These are phyloP conservation scores for Globisporangium parvum DNA, from an alignment of 352 stramenopile species.

Conservation along the genomic window DNA sequence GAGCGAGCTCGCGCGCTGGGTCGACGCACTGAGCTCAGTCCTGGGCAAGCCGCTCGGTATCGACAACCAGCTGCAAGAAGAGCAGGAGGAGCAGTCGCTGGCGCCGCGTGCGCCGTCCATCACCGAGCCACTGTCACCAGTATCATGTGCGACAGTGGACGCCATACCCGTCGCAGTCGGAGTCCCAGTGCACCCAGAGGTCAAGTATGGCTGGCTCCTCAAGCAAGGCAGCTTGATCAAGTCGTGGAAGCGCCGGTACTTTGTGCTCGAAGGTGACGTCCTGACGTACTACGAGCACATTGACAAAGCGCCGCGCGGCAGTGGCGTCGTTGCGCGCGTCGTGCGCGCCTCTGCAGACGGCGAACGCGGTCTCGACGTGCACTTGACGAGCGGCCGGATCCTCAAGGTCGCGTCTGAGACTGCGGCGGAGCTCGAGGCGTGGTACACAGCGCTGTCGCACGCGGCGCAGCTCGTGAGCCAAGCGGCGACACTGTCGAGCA, in stretches of 20 bases:
- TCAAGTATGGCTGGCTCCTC: slow-evolving; percentile 59
- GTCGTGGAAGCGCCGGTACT: slow-evolving; percentile 68
- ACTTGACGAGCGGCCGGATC: slow-evolving; percentile 37
- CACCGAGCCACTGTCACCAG: neutral
- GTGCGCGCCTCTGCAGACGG: slow-evolving; percentile 20
- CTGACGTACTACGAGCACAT: slow-evolving; percentile 52
- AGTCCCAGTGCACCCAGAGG: too few relatives aligned
- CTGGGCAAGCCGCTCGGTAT: slow-evolving; percentile 20
- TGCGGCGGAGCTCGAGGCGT: slow-evolving; percentile 37
- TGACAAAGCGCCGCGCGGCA: slow-evolving; percentile 25
- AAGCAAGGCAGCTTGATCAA: slow-evolving; percentile 37
- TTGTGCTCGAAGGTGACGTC: slow-evolving; percentile 42
- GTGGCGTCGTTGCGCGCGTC: slow-evolving; percentile 47
- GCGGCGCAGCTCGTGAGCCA: slow-evolving; percentile 13
- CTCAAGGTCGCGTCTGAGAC: slow-evolving; percentile 43
- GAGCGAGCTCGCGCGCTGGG: slow-evolving; percentile 48
- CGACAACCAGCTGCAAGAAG: neutral
- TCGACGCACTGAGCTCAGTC: slow-evolving; percentile 35
- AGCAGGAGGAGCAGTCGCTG: neutral
- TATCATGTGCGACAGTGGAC: too few relatives aligned
- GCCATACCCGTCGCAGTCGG: too few relatives aligned
- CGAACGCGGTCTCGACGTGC: slow-evolving; percentile 27
- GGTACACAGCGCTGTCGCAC: slow-evolving; percentile 34
- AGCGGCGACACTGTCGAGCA: slow-evolving; percentile 14
- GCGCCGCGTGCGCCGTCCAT: neutral